Conservation (phyloP, 768 basidiomycete species). For the Chalciporus sphaerocephalus region DNA sequence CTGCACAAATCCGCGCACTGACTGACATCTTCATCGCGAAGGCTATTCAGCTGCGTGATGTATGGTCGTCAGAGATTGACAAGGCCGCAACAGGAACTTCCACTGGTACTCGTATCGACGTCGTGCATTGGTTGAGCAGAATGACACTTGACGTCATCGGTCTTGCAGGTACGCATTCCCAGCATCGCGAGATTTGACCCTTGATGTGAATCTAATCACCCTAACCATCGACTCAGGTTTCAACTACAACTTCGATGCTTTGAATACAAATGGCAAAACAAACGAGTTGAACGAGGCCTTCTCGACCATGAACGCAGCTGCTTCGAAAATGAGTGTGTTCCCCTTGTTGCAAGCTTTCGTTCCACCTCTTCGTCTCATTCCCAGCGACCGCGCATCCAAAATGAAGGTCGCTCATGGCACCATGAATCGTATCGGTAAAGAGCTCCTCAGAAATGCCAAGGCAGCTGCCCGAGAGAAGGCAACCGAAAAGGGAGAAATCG, state of each 20-base stretch:
- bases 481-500: constrained; percentile 26
- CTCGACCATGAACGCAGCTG: constrained; percentile 25
- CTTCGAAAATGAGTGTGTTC: constrained; percentile 17
- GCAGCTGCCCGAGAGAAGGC: constrained; percentile 26
- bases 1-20: constrained; percentile 52
- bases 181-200: not conserved
- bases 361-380: constrained; percentile 36
- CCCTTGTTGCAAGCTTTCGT: constrained; percentile 33
- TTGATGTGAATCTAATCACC: not conserved
- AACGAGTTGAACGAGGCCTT: constrained; percentile 35
- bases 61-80: constrained; percentile 37
- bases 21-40: constrained; percentile 57
- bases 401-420: constrained; percentile 32
- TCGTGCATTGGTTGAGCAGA: constrained; percentile 32
- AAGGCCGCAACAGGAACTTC: constrained; percentile 19
- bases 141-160: constrained; percentile 22
- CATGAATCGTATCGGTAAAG: constrained; percentile 47
- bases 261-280: constrained; percentile 21
- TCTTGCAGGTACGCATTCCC: constrained; percentile 23
- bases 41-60: constrained; percentile 48
- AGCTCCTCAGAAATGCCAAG: constrained; percentile 52
- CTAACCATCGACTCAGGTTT: constrained; percentile 29
- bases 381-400: constrained; percentile 12
- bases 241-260: constrained; percentile 34
- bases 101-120: constrained; percentile 25